Percentiles rank a stretch among this genome's conserved stretches.
These are phyloP conservation scores for Anacardium occidentale DNA, from an alignment of 345 rosid species.

Conservation along the genomic window DNA sequence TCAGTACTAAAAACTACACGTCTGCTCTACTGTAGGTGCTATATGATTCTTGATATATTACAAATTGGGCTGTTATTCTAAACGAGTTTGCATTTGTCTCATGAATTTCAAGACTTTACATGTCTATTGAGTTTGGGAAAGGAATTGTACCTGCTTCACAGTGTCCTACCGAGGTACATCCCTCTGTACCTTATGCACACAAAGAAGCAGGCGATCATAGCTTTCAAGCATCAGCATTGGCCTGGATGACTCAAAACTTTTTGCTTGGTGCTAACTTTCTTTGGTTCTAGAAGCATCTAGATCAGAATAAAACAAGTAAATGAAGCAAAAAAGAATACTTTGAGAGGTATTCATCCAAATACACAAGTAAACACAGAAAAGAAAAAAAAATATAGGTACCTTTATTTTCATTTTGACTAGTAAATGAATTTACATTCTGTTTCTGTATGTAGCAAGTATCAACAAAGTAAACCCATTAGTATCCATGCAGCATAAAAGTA, in stretches of 20 bases:
- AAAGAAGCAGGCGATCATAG: constrained; percentile 43
- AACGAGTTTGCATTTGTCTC: not conserved
- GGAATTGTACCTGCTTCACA: not conserved
- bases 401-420: constrained; percentile 14
- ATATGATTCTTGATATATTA: not conserved
- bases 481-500: not conserved
- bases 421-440: constrained; percentile 27
- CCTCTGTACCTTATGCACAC: constrained; percentile 30
- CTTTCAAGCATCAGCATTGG: constrained; percentile 48
- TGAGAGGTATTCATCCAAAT: not conserved
- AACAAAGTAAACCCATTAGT: constrained; percentile 11
- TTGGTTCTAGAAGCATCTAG: constrained; percentile 16
- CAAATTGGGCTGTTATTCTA: no score
- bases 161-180: constrained; percentile 2
- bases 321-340: not conserved
- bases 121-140: not conserved
- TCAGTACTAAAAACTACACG: not conserved
- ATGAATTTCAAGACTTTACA: not conserved
- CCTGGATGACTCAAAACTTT: constrained; percentile 28
- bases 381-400: constrained; percentile 16
- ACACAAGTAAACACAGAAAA: not conserved
- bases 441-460: constrained; percentile 28
- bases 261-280: constrained; percentile 26
- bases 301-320: constrained; percentile 16
- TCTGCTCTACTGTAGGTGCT: not conserved